Conservation (phyloP, 768 basidiomycete species). For the Boletus sp. region DNA sequence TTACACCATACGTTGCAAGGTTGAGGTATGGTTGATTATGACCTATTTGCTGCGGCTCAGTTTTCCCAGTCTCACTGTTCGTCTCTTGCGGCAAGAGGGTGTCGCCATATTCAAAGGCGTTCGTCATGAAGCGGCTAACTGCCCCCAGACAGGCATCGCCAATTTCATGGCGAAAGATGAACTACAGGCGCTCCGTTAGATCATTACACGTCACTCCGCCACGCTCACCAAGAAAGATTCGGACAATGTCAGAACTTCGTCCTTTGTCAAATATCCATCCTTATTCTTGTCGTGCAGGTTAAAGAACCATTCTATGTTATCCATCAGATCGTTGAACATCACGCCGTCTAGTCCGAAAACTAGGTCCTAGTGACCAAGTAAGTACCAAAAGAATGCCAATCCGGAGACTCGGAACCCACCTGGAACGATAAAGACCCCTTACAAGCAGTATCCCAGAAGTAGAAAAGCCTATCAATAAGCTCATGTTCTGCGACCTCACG, state of each 20-base stretch:
- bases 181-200: conserved; percentile 47
- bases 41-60: conserved; percentile 49
- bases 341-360: conserved; percentile 87
- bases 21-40: conserved; percentile 92
- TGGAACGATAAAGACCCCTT: conserved; percentile 88
- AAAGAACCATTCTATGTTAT: conserved; percentile 99
- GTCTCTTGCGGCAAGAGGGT: conserved; percentile 63
- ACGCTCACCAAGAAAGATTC: conserved; percentile 80
- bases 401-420: conserved; percentile 39
- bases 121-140: conserved; percentile 95
- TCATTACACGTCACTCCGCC: neutral
- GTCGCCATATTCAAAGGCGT: conserved; percentile 97
- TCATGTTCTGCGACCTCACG: conserved; percentile 94
- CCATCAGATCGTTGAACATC: conserved; percentile 97
- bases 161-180: conserved; percentile 96
- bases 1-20: conserved; percentile 66
- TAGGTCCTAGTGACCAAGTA: conserved; percentile 60
- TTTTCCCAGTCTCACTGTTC: conserved; percentile 35
- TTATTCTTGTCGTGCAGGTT: conserved; percentile 94
- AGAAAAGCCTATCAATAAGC: conserved; percentile 90
- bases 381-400: neutral
- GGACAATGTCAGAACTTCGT: conserved; percentile 92
- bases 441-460: conserved; percentile 86
- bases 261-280: conserved; percentile 93
- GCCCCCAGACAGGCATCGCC: conserved; percentile 97